Evolutionary conservation across 441 rosid species (phyloP).

Genomic region (Isatis lusitanica): DNA sequence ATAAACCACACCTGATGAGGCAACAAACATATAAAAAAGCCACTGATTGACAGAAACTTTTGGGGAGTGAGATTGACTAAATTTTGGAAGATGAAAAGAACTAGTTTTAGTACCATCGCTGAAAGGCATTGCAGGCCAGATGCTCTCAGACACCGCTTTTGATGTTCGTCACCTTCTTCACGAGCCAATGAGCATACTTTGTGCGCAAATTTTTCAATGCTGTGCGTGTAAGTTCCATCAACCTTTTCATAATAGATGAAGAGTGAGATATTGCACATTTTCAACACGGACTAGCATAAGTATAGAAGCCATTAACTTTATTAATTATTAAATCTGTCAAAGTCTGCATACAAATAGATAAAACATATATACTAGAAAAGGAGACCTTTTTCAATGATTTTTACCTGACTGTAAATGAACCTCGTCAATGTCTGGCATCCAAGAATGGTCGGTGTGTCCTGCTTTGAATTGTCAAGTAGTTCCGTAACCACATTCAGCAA

Average conservation of each 20-base stretch:
- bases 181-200: constrained; percentile 72
- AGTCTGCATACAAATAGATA: neutral
- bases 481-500: constrained; percentile 79
- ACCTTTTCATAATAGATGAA: constrained; percentile 50
- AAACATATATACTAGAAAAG: neutral
- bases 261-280: neutral
- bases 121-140: constrained; percentile 93
- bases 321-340: neutral
- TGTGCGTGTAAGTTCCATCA: constrained; percentile 78
- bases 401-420: constrained; percentile 90
- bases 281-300: neutral
- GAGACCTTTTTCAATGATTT: neutral
- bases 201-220: constrained; percentile 69
- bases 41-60: neutral
- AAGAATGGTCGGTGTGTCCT: constrained; percentile 62
- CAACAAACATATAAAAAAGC: neutral
- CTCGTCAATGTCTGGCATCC: constrained; percentile 90
- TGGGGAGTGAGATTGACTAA: neutral
- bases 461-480: constrained; percentile 77
- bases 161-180: constrained; percentile 56
- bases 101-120: constrained; percentile 68
- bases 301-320: constrained; percentile 13
- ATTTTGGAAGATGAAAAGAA: neutral
- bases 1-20: constrained; percentile 87
- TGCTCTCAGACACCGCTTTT: constrained; percentile 56